Base-by-base conservation (phyloP, 2,329 filamentous ascomycete genomes). In the Acarospora socialis region DNA sequence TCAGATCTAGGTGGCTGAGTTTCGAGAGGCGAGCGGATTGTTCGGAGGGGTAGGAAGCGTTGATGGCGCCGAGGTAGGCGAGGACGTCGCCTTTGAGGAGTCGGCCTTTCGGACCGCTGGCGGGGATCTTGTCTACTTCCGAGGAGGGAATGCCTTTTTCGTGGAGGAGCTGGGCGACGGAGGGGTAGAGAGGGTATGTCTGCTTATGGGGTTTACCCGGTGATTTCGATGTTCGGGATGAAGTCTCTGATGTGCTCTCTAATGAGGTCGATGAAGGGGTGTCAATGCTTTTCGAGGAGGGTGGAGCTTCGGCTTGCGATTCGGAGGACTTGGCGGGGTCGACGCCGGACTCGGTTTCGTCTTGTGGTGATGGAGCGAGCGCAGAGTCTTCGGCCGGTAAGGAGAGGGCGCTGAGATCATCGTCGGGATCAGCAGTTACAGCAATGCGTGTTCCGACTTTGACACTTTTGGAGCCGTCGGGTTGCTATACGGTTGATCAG, bases 21-120 rank as follows among this genome's bases (percentile, higher is more conserved):
- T 83, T 77, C 38, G 72, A 65, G 50, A 92, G 77, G 32, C 73
- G 74, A 36, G 69, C 63, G 34, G 81, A 79, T 45, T 84, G 68
- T 39, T 73, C 65, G 14, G 71, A 67, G 2, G 87, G 80, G 44
- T 81, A 79, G 37, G 74, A 66, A 41, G 74, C 63, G 38, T 77
- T 65, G 48, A 94, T 82, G 45, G 68, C 65, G 40, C 90, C 90
- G 10, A 95, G 58, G 55, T 87, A 90, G 28, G 84, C 86, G 33
- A 98, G 73, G 5, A 98, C 78, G 52, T 98, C 90, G 34, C 90
- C 90, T 67, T 98, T 98, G 40, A 98, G 68, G 33, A 98, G 65
- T 39, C 90, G 77, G 36, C 86, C 84, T 47, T 77, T 76, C 18
- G 90, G 90, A 15, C 90, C 90, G 13, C 81, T 87, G 4, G 84